These are phyloP conservation scores for Ophiostoma tasmaniense DNA, from an alignment of 2,329 filamentous ascomycete genomes.

Conservation along the genomic window DNA sequence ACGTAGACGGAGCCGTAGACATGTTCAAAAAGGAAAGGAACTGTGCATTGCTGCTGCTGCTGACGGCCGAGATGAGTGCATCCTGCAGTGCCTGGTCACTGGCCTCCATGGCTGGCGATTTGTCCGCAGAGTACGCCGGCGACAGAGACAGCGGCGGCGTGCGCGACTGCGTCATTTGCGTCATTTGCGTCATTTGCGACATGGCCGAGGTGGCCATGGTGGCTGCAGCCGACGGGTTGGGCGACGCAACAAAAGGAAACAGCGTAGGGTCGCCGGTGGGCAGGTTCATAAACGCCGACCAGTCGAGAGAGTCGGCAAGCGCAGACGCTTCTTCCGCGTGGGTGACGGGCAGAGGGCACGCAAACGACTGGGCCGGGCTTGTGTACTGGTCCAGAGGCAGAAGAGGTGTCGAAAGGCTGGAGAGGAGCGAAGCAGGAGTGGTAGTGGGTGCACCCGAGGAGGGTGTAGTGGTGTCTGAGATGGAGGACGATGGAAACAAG, in stretches of 20 bases:
- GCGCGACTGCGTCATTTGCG: conserved; percentile 8
- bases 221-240: conserved; percentile 2
- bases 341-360: neutral
- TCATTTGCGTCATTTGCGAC: conserved; percentile 2
- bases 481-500: neutral
- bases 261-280: neutral
- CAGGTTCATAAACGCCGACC: conserved; percentile 13
- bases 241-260: neutral
- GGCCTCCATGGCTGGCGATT: neutral
- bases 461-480: neutral
- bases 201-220: conserved; percentile 9
- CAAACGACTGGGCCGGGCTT: neutral
- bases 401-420: conserved; percentile 10
- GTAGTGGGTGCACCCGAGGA: neutral
- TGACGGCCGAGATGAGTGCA: neutral
- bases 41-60: neutral
- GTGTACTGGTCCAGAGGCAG: neutral
- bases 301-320: conserved; percentile 11
- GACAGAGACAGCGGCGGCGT: conserved; percentile 7
- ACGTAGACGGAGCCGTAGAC: neutral
- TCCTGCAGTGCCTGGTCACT: neutral
- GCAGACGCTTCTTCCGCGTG: neutral
- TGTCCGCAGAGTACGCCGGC: neutral
- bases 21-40: conserved; percentile 3
- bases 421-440: conserved; percentile 3